Percentiles rank a stretch among this genome's conserved stretches.
phyloP scores from a whole-genome alignment of 306 rosid species.

The Leucaena leucocephala region DNA sequence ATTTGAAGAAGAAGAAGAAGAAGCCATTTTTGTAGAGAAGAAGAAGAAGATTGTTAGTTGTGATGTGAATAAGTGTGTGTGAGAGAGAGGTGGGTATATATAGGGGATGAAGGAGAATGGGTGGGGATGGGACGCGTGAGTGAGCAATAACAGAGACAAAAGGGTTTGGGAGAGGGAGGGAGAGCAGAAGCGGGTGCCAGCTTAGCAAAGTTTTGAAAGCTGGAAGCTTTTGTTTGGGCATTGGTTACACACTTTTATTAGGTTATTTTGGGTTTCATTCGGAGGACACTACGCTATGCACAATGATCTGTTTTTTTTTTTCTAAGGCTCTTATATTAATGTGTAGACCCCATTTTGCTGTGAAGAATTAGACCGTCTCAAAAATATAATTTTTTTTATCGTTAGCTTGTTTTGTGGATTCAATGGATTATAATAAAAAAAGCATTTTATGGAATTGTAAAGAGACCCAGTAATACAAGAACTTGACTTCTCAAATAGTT shows the following conservation, averaged over 20 bases:
- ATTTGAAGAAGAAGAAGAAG: slow-evolving; percentile 15
- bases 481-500: neutral
- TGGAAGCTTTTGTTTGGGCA: slow-evolving; percentile 59
- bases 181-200: slow-evolving; percentile 64
- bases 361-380: neutral
- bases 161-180: slow-evolving; percentile 9
- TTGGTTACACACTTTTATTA: slow-evolving; percentile 15
- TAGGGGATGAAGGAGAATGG: slow-evolving; percentile 11
- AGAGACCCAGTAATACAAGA: neutral
- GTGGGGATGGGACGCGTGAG: slow-evolving; percentile 57
- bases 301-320: slow-evolving; percentile 17
- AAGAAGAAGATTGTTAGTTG: slow-evolving; percentile 11
- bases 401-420: neutral
- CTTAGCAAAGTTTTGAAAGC: slow-evolving; percentile 58
- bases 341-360: slow-evolving; percentile 30
- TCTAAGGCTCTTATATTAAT: neutral
- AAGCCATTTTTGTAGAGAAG: slow-evolving; percentile 42
- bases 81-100: slow-evolving; percentile 38
- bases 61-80: slow-evolving; percentile 40
- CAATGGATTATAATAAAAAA: neutral
- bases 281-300: slow-evolving; percentile 20
- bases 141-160: slow-evolving; percentile 30
- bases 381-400: neutral
- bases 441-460: neutral
- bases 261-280: slow-evolving; percentile 28